Conservation (phyloP, 225 moss, liverwort and hornwort genomes). For the Pseudisothecium myosuroides region DNA sequence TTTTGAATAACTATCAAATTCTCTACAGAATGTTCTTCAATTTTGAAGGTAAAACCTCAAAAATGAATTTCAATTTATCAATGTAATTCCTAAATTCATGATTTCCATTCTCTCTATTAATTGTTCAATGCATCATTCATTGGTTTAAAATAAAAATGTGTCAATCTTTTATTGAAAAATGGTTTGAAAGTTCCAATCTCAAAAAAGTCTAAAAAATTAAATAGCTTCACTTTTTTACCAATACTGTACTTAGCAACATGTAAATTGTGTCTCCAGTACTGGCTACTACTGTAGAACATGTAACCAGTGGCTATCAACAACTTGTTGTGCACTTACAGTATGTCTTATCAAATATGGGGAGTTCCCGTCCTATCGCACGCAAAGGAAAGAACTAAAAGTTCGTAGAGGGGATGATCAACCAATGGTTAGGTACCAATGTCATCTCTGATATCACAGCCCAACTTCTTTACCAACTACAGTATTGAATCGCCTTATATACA, state of each 20-base stretch:
- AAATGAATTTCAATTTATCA: not conserved
- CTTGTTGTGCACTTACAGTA: not conserved
- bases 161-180: not conserved
- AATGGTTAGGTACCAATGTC: fast-evolving
- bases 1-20: too few relatives aligned
- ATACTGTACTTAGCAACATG: not conserved
- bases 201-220: not conserved
- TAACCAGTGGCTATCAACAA: not conserved
- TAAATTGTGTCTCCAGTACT: not conserved
- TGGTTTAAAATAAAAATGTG: not conserved
- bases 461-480: not conserved
- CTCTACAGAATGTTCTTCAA: not conserved
- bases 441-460: too few relatives aligned
- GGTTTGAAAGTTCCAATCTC: not conserved
- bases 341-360: not conserved
- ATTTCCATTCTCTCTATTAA: not conserved
- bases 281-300: not conserved
- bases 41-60: not conserved
- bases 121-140: not conserved
- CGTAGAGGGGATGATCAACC: too few relatives aligned
- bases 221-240: not conserved
- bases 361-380: not conserved
- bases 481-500: too few relatives aligned
- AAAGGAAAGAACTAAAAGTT: not conserved
- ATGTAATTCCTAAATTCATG: not conserved